phyloP scores from a whole-genome alignment of 1,284 basidiomycete genomes.

The Marasmius sp. region DNA sequence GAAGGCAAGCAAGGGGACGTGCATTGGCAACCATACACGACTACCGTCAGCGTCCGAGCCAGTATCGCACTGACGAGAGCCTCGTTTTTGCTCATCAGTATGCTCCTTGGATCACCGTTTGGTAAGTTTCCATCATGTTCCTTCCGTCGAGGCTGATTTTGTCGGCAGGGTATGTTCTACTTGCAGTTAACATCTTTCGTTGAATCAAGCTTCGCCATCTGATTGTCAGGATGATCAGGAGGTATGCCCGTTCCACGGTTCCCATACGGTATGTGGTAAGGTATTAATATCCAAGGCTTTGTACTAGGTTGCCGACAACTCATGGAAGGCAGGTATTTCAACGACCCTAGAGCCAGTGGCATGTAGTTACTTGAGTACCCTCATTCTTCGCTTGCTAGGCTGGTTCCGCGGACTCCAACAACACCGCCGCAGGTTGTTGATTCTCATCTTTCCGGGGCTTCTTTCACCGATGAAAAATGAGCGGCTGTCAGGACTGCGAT shows the following conservation, averaged over 20 bases:
- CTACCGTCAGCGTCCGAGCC: slow-evolving; percentile 60
- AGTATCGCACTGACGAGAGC: slow-evolving; percentile 57
- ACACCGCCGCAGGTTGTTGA: slow-evolving; percentile 53
- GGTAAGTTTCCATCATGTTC: slow-evolving; percentile 31
- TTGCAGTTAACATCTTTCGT: background rate
- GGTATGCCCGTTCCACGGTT: slow-evolving; percentile 20
- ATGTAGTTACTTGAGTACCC: background rate
- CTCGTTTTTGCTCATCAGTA: slow-evolving; percentile 50
- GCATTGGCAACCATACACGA: slow-evolving; percentile 64
- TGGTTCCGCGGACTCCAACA: slow-evolving; percentile 63
- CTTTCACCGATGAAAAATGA: slow-evolving; percentile 64
- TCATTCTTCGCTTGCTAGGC: slow-evolving; percentile 15
- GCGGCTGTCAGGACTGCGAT: slow-evolving; percentile 45
- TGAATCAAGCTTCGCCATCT: background rate
- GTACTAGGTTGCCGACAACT: slow-evolving; percentile 55
- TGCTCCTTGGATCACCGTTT: slow-evolving; percentile 61
- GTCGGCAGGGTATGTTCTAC: slow-evolving; percentile 1
- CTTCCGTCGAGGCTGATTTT: background rate
- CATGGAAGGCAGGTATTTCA: slow-evolving; percentile 46
- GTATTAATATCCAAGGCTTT: background rate
- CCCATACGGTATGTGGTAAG: background rate
- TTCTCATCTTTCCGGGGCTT: slow-evolving; percentile 54
- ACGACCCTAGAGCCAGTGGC: background rate
- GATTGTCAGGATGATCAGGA: slow-evolving; percentile 55
- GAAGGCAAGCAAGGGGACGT: slow-evolving; percentile 46